Percentiles rank a stretch among this genome's conserved stretches.
Evolutionary conservation across 768 basidiomycete genomes (phyloP).

Genomic region (Auricularia heimuer): DNA sequence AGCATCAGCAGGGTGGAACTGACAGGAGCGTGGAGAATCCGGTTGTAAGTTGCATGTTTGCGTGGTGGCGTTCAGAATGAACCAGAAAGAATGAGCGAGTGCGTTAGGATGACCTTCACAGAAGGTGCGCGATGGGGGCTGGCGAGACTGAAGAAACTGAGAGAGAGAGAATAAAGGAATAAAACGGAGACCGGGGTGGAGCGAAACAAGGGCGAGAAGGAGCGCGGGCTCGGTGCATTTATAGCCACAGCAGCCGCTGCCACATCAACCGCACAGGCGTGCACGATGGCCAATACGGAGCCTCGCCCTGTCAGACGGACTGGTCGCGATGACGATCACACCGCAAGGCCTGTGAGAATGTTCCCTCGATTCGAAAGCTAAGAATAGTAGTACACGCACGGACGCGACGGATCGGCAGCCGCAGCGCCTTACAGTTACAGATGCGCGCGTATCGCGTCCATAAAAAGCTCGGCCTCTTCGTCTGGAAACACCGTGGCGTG

Average conservation of each 20-base stretch:
- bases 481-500: too few relatives aligned
- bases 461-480: too few relatives aligned
- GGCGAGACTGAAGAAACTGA: neutral
- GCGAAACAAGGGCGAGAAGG: constrained; percentile 20
- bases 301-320: neutral
- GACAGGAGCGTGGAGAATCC: constrained; percentile 3
- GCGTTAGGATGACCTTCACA: constrained; percentile 8
- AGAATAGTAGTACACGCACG: neutral
- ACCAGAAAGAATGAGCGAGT: constrained; percentile 12
- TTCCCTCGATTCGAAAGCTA: neutral
- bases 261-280: too few relatives aligned
- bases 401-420: neutral
- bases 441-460: too few relatives aligned
- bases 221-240: constrained; percentile 25
- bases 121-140: constrained; percentile 1
- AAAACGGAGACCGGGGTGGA: constrained; percentile 4
- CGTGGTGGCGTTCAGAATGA: constrained; percentile 15
- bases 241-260: neutral
- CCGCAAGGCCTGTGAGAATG: neutral
- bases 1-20: constrained; percentile 14
- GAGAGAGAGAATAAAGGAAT: neutral
- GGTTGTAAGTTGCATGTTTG: constrained; percentile 2
- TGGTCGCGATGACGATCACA: neutral
- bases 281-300: neutral
- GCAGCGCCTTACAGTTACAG: too few relatives aligned